Percentiles rank a stretch among this genome's conserved stretches.
phyloP scores from a whole-genome alignment of 371 early-diverging fungal genomes.

The Apophysomyces ossiformis region DNA sequence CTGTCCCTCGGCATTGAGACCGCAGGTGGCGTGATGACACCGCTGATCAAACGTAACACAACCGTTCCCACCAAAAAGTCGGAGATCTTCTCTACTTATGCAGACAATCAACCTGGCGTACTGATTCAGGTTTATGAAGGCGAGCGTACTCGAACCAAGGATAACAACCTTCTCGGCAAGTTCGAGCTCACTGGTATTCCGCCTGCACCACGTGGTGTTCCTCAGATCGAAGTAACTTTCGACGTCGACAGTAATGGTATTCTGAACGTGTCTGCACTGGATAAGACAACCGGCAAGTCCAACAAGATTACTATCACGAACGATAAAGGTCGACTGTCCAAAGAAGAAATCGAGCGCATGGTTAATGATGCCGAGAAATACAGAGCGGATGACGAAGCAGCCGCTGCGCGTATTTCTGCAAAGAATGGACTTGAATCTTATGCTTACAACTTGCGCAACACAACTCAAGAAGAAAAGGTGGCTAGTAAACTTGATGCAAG shows the following conservation, averaged over 20 bases:
- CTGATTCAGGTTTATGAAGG: constrained; percentile 94
- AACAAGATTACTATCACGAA: constrained; percentile 90
- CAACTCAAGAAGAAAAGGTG: constrained; percentile 82
- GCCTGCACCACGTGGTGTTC: constrained; percentile 90
- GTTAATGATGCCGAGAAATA: constrained; percentile 87
- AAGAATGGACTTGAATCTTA: constrained; percentile 89
- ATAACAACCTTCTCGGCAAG: constrained; percentile 93
- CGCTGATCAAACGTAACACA: constrained; percentile 86
- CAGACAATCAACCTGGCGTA: constrained; percentile 93
- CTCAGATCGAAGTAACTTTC: constrained; percentile 94
- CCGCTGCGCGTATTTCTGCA: constrained; percentile 80
- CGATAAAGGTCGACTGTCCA: constrained; percentile 91
- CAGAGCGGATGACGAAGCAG: constrained; percentile 87
- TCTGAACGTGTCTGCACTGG: constrained; percentile 91
- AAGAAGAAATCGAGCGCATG: constrained; percentile 91
- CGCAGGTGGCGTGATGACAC: constrained; percentile 85
- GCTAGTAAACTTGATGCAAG: constrained; percentile 65
- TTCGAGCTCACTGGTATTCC: constrained; percentile 90
- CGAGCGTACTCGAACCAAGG: constrained; percentile 88
- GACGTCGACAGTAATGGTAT: constrained; percentile 96
- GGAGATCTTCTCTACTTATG: constrained; percentile 92
- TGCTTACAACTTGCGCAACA: constrained; percentile 86
- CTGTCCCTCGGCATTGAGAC: constrained; percentile 95
- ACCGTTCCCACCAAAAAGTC: constrained; percentile 91
- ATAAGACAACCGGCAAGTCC: constrained; percentile 85